Conservation (phyloP, 2,329 filamentous ascomycete species). For the Harringtonia aguacate region DNA sequence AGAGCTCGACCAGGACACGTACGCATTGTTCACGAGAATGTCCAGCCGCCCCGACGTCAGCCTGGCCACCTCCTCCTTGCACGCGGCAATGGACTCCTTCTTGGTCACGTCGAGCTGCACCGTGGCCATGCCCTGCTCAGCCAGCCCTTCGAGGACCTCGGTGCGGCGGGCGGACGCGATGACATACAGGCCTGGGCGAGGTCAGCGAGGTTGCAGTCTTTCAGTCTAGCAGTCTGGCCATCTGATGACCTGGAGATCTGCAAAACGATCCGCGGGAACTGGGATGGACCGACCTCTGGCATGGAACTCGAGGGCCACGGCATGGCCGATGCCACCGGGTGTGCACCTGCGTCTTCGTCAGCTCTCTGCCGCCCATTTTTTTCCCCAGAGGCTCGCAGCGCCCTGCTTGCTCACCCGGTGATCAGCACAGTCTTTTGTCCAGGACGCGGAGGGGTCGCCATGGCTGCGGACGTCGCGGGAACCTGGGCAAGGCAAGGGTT, state of each 20-base stretch:
- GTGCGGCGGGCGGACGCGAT: constrained; percentile 44
- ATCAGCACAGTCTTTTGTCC: constrained; percentile 35
- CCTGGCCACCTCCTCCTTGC: constrained; percentile 32
- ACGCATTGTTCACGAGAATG: constrained; percentile 51
- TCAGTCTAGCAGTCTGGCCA: too few species aligned
- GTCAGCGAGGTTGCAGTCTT: background rate
- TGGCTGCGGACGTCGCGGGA: background rate
- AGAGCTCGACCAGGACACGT: constrained; percentile 15
- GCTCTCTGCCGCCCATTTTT: background rate
- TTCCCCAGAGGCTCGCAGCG: background rate
- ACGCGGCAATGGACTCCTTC: constrained; percentile 35
- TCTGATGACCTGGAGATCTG: too few species aligned
- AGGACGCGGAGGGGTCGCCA: constrained; percentile 7
- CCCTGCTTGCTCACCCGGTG: constrained; percentile 40
- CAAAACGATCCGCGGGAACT: too few species aligned
- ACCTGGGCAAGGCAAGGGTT: too few species aligned
- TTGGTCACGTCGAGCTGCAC: constrained; percentile 44
- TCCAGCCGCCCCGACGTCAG: constrained; percentile 44
- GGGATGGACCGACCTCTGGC: constrained; percentile 27
- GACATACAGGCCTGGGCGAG: constrained; percentile 34
- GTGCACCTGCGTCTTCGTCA: constrained; percentile 32
- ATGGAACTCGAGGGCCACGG: constrained; percentile 41
- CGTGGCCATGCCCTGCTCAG: constrained; percentile 34
- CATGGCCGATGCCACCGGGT: constrained; percentile 47
- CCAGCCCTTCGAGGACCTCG: constrained; percentile 34